Base-by-base conservation (phyloP, 441 rosid genomes). In the Aleurites moluccanus region DNA sequence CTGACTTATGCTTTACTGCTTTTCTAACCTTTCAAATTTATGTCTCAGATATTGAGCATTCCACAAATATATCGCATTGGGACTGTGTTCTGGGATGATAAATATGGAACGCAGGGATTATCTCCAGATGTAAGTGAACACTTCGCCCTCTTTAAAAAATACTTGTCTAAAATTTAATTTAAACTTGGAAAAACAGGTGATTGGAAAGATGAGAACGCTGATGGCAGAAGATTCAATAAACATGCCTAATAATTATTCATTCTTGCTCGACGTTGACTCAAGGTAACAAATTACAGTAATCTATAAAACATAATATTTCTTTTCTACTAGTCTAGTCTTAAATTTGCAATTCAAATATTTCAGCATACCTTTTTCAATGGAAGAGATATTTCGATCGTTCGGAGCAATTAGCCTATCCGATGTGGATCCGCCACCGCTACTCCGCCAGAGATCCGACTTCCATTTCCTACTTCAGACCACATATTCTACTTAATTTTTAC, bases 11-110 rank as follows among this genome's bases (percentile, higher is more conserved):
- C 23, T 53, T 20, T 53, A 20, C 18, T 3, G 9, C 14, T 15
- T 33, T 35, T 16, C 2, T 50, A 35, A 64, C 50, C 21, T n/a
- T 20, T 18, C 27, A 44, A 4, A 28, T 18, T 75, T 45, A 63
- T 79, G 45, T 28, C 67, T 45, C 79, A 88, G 94, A 84, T 86
- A 45, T 65, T 90, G 78, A 90, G 90, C 87, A 82, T 86, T 69
- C 91, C 88, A 27, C 95, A 88, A 72, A 80, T 90, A 65, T 84
- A 87, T 71, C 82, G 95, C 44, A 85, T 88, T 8, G 88, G 89
- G 49, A 88, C 91, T 9, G 86, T 82, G 92, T 85, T 85, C 81
- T 90, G 87, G 92, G 92, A 90, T 75, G 92, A 88, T 70, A 90
- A 90, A 78, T 90, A 90, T 73, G 92, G 90, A 80, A 87, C 90